phyloP scores from a whole-genome alignment of 1,139 yeast genomes.

The Zygosaccharomyces sapae region DNA sequence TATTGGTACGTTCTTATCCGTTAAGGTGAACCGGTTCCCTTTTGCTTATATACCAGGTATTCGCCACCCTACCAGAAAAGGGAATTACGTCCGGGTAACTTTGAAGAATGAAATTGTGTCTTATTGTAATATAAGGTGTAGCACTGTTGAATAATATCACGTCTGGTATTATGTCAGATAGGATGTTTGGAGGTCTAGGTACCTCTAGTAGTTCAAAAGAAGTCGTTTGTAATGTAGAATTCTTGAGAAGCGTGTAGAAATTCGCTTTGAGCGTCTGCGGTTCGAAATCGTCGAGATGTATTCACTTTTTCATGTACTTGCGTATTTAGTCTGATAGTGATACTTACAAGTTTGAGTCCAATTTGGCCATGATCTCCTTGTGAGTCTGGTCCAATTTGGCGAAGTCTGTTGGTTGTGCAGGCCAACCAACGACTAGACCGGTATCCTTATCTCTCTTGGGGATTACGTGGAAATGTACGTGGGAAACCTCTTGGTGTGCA shows the following conservation, averaged over 20 bases:
- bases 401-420: constrained; percentile 70
- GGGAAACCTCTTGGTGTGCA: constrained; percentile 93
- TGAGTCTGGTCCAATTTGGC: constrained; percentile 65
- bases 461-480: constrained; percentile 93
- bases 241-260: background rate
- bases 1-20: background rate
- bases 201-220: too few species aligned
- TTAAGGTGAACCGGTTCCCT: constrained; percentile 3
- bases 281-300: too few species aligned
- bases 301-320: background rate
- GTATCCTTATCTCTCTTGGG: constrained; percentile 70
- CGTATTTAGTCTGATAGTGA: too few species aligned
- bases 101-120: background rate
- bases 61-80: constrained; percentile 13
- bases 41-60: constrained; percentile 9
- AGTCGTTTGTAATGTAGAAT: background rate
- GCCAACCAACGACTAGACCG: constrained; percentile 90
- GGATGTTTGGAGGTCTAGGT: too few species aligned
- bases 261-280: too few species aligned
- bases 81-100: constrained; percentile 4
- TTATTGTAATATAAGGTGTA: too few species aligned
- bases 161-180: too few species aligned
- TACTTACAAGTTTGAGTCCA: constrained; percentile 33
- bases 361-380: constrained; percentile 53
- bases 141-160: too few species aligned